Evolutionary conservation across 2,329 filamentous ascomycete genomes (phyloP).

Genomic region (Arachnomyces sp.): DNA sequence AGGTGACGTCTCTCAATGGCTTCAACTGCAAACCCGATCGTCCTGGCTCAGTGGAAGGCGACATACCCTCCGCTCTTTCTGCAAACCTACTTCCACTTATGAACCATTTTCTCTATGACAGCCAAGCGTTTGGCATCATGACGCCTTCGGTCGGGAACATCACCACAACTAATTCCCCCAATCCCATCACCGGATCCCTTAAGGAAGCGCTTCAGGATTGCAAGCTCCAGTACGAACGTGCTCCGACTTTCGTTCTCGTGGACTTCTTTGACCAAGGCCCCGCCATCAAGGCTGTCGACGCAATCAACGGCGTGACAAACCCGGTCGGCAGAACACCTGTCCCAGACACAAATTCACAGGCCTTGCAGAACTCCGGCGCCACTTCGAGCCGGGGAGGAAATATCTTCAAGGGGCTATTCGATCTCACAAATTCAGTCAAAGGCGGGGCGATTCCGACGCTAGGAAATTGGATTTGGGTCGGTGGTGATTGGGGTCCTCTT

Average conservation of each 20-base stretch:
- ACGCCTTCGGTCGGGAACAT: constrained; percentile 56
- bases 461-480: constrained; percentile 39
- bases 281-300: constrained; percentile 61
- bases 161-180: constrained; percentile 58
- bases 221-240: constrained; percentile 28
- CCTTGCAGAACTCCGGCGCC: constrained; percentile 17
- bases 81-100: constrained; percentile 60
- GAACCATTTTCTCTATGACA: constrained; percentile 71
- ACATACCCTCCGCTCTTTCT: constrained; percentile 44
- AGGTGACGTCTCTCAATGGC: constrained; percentile 53
- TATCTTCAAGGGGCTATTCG: constrained; percentile 30
- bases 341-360: constrained; percentile 19
- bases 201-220: constrained; percentile 29
- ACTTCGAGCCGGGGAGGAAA: constrained; percentile 23
- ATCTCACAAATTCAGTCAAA: constrained; percentile 30
- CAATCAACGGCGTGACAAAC: constrained; percentile 51
- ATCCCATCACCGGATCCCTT: constrained; percentile 47
- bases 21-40: constrained; percentile 69
- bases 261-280: constrained; percentile 73
- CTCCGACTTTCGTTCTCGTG: constrained; percentile 67
- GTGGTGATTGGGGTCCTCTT: constrained; percentile 34
- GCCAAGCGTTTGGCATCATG: constrained; percentile 47
- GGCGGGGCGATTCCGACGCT: constrained; percentile 30
- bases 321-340: constrained; percentile 37
- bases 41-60: constrained; percentile 47